Base-by-base conservation (phyloP, 805 yeast species). In the Torulaspora gathmanii region DNA sequence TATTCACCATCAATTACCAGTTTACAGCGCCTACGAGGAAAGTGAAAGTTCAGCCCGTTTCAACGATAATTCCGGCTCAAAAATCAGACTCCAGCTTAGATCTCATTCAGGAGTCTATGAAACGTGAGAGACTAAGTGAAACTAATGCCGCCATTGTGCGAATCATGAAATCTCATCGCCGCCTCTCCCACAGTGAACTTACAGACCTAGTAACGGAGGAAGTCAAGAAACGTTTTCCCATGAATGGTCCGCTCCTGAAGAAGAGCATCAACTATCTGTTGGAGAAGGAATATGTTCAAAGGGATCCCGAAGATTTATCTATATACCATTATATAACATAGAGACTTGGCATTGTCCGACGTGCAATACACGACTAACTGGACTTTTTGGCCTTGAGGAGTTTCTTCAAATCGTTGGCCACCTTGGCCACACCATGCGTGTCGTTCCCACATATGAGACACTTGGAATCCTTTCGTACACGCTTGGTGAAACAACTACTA, bases 111-210 rank as follows among this genome's bases (percentile, higher is more conserved):
- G 73, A 73, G n/a, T 67, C 71, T 29, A 70, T 87, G 25, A 73
- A 74, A 31, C 82, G 77, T 53, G 79, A 87, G 4, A 72, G 95
- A 46, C 73, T 78, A 47, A 72, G 74, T 44, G 86, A 82, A 56
- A 70, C 84, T 2, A 93, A 86, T 59, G 95, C 96, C 1, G 93
- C 95, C 0, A 76, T 89, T 45, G 95, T 89, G 4, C 73, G 96
- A 41, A 79, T 83, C n/a, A 82, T 89, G 91, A 89, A 89, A 66
- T 74, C 86, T 1, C 70, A 89, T 27, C 82, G 80, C 53, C 65
- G 72, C 0, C 54, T 83, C 44, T 70, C 63, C 20, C 91, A 85
- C 59, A 80, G 79, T 53, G 82, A 82, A 31, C 70, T 89, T 42
- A 69, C 86, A n/a, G 75, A 73, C 27, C 89, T 82, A 54, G 78